Conservation (phyloP, 2,329 filamentous ascomycete genomes). For the Rutstroemia sp. region DNA sequence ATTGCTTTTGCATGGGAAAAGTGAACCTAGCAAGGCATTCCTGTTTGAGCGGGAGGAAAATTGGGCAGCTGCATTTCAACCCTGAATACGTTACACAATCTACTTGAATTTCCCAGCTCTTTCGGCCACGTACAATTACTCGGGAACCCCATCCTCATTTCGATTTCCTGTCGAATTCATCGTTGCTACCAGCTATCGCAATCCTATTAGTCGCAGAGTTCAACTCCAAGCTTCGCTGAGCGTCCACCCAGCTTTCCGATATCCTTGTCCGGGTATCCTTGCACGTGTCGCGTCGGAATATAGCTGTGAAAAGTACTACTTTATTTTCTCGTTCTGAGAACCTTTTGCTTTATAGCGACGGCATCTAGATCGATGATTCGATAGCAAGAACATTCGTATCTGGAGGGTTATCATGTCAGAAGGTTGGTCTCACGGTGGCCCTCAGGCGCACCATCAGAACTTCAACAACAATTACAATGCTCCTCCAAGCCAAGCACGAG, state of each 20-base stretch:
- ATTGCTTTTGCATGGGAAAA: slow-evolving; percentile 24
- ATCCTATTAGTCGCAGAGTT: neutral
- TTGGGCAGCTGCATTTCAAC: slow-evolving; percentile 5
- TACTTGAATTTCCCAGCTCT: slow-evolving; percentile 2
- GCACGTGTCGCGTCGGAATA: slow-evolving; percentile 4
- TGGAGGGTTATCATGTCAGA: slow-evolving; percentile 16
- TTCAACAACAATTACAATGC: slow-evolving; percentile 10
- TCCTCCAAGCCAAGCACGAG: slow-evolving; percentile 1
- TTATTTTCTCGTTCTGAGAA: neutral
- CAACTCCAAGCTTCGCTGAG: neutral
- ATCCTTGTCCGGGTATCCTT: neutral
- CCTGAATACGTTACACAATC: slow-evolving; percentile 1
- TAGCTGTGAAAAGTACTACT: neutral
- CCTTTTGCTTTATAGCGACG: neutral
- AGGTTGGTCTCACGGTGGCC: slow-evolving; percentile 21
- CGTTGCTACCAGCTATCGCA: slow-evolving; percentile 1
- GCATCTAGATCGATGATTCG: slow-evolving; percentile 13
- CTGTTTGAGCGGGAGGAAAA: neutral
- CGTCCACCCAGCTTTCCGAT: neutral
- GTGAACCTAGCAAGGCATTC: slow-evolving; percentile 29
- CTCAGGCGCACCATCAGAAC: slow-evolving; percentile 10
- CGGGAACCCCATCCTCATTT: neutral
- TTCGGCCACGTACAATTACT: too few relatives aligned
- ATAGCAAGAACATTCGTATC: slow-evolving; percentile 5
- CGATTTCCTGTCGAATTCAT: slow-evolving; percentile 1